These are phyloP conservation scores for Epichloe aotearoae DNA, from an alignment of 2,329 filamentous ascomycete species.

Conservation along the genomic window DNA sequence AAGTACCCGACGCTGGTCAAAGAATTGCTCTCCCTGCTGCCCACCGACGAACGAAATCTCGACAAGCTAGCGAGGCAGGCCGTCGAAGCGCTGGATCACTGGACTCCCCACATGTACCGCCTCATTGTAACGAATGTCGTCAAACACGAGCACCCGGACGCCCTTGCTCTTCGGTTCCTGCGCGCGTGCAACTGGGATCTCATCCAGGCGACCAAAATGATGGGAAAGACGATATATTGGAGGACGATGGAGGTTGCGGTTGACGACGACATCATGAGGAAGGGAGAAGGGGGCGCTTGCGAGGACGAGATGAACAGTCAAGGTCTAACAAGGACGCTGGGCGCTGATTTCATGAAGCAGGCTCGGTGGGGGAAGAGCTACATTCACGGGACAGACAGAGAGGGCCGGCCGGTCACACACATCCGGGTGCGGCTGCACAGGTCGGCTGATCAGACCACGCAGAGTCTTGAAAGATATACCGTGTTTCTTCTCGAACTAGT, in stretches of 20 bases:
- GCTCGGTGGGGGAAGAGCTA: constrained; percentile 77
- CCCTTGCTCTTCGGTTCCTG: constrained; percentile 61
- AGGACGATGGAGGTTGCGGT: constrained; percentile 64
- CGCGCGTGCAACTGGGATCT: constrained; percentile 81
- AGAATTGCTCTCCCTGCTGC: constrained; percentile 23
- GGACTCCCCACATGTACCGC: constrained; percentile 60
- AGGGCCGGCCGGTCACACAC: constrained; percentile 66
- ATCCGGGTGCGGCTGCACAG: constrained; percentile 66
- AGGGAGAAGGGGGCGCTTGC: constrained; percentile 52
- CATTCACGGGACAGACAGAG: constrained; percentile 67
- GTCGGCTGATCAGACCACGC: constrained; percentile 61
- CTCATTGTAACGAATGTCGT: constrained; percentile 75
- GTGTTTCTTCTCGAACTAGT: constrained; percentile 82
- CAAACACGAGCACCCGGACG: constrained; percentile 83
- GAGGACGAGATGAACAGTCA: constrained; percentile 43
- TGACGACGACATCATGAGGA: constrained; percentile 66
- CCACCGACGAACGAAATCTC: constrained; percentile 58
- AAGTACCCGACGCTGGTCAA: constrained; percentile 20
- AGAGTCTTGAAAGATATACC: constrained; percentile 67
- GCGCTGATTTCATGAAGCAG: constrained; percentile 66
- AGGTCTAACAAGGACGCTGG: constrained; percentile 45
- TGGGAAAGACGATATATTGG: constrained; percentile 85
- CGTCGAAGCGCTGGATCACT: constrained; percentile 58
- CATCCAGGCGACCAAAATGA: constrained; percentile 75
- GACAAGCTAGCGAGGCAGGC: constrained; percentile 74